Percentiles rank a stretch among this genome's conserved stretches.
Conservation (phyloP, 345 rosid genomes). For the Theobroma cacao region DNA sequence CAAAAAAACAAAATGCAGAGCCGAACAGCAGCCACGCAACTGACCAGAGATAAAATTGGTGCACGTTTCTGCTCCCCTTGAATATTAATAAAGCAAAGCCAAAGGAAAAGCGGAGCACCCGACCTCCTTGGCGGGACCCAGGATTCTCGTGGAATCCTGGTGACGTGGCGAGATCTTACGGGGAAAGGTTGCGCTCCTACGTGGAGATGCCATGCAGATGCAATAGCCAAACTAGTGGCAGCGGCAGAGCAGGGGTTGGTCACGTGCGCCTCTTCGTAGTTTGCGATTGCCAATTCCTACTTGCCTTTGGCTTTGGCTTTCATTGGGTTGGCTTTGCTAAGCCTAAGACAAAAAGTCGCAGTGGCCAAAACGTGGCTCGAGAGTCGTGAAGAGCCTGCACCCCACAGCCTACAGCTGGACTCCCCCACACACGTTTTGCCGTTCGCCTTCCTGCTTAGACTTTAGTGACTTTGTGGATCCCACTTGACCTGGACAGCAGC, state of each 20-base stretch:
- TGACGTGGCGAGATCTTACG: constrained; percentile 4
- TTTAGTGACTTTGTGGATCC: too few species aligned
- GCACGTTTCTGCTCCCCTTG: background rate
- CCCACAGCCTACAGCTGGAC: too few species aligned
- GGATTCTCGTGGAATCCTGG: background rate
- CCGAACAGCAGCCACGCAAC: constrained; percentile 29
- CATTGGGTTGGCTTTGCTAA: background rate
- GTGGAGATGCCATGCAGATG: background rate
- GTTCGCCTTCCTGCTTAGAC: too few species aligned
- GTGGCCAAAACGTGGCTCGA: background rate
- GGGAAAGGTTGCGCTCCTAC: background rate
- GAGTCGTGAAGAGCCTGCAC: background rate
- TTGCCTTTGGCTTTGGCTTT: background rate
- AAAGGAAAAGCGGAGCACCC: background rate
- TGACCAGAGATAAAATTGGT: background rate
- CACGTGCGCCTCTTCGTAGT: background rate
- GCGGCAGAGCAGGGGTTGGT: background rate
- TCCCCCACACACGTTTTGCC: too few species aligned
- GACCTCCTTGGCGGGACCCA: constrained; percentile 3
- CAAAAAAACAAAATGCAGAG: background rate
- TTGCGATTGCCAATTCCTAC: background rate
- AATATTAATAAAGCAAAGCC: background rate
- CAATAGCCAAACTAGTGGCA: background rate
- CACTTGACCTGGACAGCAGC: too few species aligned
- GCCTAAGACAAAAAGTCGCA: background rate